Base-by-base conservation (phyloP, 2,329 filamentous ascomycete genomes). In the Coniella lustricola region DNA sequence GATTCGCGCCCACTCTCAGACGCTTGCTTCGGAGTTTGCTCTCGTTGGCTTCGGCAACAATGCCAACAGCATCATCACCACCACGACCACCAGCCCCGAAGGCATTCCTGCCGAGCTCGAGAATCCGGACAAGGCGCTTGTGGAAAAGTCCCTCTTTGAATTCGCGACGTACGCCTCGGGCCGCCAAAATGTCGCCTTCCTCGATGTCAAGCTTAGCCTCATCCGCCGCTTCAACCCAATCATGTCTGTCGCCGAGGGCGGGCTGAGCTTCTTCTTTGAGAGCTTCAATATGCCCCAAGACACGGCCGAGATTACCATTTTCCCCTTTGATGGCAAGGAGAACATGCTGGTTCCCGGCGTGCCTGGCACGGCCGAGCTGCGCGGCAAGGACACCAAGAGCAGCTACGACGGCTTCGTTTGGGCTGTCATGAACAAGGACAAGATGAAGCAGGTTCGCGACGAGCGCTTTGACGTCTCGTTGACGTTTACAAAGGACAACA, bases 401-500 rank as follows among this genome's bases (percentile, higher is more conserved):
- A 68, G 71, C 50, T 97, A 85, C 61, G 93, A 97, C 64, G 84
- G 84, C 38, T 98, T 97, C 61, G 91, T 98, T 55, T 97, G 87
- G 79, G 91, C 90, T 43, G 69, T 98, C 57, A 90, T 97, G 54
- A 89, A 97, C 77, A 98, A 98, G 80, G 84, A 90, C 60, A 72
- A 78, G 64, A 97, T 98, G 91, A 88, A 87, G 73, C 75, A 81
- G 60, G 78, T 95, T 59, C 85, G 93, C 53, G 87, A 95, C 41
- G 89, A 95, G 55, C 87, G 93, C 59, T 98, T 96, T 70, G 93
- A 98, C 65, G 74, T 96, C 47, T 95, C 88, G 46, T 79, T 98
- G 57, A 96, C 93, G 36, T 82, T 83, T 56, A 96, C 91, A 63
- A 95, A 95, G 76, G 93, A 98, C 62, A 81, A 90, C 69, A 64